phyloP scores from a whole-genome alignment of 2,329 filamentous ascomycete genomes.

The Lecanoromycetidae sp. region DNA sequence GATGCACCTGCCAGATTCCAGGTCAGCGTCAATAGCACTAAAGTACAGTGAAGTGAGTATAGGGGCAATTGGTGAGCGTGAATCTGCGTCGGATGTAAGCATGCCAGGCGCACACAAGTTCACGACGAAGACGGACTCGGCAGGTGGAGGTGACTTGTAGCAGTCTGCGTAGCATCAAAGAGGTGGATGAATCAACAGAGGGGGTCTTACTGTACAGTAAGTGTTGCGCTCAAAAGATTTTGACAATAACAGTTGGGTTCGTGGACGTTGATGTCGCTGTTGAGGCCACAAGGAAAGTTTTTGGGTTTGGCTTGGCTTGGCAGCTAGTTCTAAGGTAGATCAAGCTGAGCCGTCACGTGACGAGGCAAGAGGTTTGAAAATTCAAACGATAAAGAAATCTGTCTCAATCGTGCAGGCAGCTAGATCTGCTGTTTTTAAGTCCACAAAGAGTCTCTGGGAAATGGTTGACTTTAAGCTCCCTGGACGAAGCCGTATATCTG shows the following conservation, averaged over 20 bases:
- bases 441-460: not conserved
- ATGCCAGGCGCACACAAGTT: slow-evolving; percentile 6
- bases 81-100: slow-evolving; percentile 1
- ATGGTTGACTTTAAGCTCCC: not conserved
- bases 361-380: not conserved
- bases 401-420: not conserved
- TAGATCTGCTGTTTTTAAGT: not conserved
- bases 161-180: not conserved
- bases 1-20: slow-evolving; percentile 15
- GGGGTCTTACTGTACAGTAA: not conserved
- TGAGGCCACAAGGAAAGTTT: slow-evolving; percentile 12
- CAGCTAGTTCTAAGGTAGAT: not conserved
- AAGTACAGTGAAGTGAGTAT: not conserved
- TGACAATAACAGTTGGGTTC: not conserved
- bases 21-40: not conserved
- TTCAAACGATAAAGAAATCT: not conserved
- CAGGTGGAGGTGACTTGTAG: not conserved
- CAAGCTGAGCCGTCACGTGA: slow-evolving; percentile 7
- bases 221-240: not conserved
- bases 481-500: not conserved
- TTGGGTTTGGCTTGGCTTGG: not conserved
- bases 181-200: not conserved
- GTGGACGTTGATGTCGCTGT: slow-evolving; percentile 6
- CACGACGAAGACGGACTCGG: not conserved
- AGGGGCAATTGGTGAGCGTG: slow-evolving; percentile 4